These are phyloP conservation scores for Aspergillus transmontanensis DNA, from an alignment of 2,329 filamentous ascomycete genomes.

Conservation along the genomic window DNA sequence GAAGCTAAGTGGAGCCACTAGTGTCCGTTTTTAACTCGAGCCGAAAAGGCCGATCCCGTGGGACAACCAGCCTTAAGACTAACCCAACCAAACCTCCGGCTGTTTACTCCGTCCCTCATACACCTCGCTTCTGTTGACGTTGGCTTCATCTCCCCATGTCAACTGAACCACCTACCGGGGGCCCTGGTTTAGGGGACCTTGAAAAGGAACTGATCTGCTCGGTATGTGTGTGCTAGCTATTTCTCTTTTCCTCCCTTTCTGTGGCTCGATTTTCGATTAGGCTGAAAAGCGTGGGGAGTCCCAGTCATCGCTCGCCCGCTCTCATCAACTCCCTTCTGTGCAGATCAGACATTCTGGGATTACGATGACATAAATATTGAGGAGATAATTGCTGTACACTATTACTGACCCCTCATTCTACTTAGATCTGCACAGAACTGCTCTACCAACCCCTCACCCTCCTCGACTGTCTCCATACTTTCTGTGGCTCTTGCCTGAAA, in stretches of 20 bases:
- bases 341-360: neutral
- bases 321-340: neutral
- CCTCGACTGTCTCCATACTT: constrained; percentile 92
- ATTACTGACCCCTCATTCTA: constrained; percentile 4
- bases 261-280: neutral
- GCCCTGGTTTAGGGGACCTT: constrained; percentile 62
- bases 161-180: constrained; percentile 15
- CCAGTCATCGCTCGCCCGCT: neutral
- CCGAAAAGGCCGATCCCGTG: neutral
- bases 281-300: constrained; percentile 1
- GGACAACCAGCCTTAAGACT: neutral
- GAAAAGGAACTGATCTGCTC: constrained; percentile 96
- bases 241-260: constrained; percentile 7
- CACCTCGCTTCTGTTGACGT: neutral
- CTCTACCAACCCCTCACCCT: constrained; percentile 88
- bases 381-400: neutral
- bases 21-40: neutral
- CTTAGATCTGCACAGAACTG: constrained; percentile 92
- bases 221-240: constrained; percentile 58
- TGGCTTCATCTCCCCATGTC: constrained; percentile 18
- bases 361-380: neutral
- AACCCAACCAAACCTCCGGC: constrained; percentile 1
- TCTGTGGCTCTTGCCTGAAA: constrained; percentile 91
- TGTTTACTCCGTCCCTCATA: neutral
- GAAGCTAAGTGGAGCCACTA: neutral